phyloP scores from a whole-genome alignment of 352 stramenopile genomes.

The Thraustochytrium striatum region DNA sequence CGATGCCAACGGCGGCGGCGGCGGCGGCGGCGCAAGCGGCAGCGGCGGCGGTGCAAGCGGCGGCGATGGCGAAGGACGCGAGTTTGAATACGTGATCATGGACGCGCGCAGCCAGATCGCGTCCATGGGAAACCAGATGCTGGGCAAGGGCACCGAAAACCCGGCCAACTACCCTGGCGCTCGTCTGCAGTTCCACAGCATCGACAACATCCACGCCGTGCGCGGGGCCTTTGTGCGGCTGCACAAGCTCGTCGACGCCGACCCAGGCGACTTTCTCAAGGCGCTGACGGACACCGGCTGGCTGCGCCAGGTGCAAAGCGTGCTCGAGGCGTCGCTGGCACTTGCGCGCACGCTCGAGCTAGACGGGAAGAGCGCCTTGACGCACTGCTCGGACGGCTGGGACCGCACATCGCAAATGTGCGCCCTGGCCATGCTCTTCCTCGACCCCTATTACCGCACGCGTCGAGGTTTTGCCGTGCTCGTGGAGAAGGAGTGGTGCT shows the following conservation, averaged over 20 bases:
- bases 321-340: constrained; percentile 66
- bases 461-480: constrained; percentile 90
- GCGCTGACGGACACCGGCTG: constrained; percentile 50
- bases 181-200: constrained; percentile 75
- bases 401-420: constrained; percentile 83
- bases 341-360: constrained; percentile 78
- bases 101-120: constrained; percentile 82
- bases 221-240: constrained; percentile 63
- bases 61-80: background rate
- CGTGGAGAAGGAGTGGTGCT: constrained; percentile 98
- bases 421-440: constrained; percentile 73
- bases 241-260: constrained; percentile 54
- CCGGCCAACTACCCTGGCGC: constrained; percentile 67
- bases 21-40: too few species aligned
- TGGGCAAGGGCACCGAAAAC: constrained; percentile 79
- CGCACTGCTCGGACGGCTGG: constrained; percentile 85
- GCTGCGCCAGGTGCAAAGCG: constrained; percentile 68
- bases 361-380: constrained; percentile 66
- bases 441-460: constrained; percentile 88
- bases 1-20: background rate
- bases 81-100: constrained; percentile 67
- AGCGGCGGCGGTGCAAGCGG: too few species aligned
- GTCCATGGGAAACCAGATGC: constrained; percentile 75
- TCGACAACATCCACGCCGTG: constrained; percentile 88
- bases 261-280: constrained; percentile 43